These are phyloP conservation scores for Cordyceps farinosa DNA, from an alignment of 2,329 filamentous ascomycete genomes.

Conservation along the genomic window DNA sequence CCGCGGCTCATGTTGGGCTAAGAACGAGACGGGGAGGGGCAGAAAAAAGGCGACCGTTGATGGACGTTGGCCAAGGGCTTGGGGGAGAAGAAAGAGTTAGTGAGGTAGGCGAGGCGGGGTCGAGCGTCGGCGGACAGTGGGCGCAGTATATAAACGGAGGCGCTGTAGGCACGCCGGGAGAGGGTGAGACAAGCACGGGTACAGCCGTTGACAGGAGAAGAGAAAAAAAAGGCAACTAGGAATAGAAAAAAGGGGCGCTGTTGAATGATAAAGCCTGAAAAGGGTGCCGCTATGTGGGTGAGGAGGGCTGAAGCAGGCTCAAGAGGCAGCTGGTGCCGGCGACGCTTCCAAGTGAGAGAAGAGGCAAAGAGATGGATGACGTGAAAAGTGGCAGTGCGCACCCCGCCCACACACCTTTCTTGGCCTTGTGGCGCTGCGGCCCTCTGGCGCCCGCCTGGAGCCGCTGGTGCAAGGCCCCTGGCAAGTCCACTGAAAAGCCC, in stretches of 20 bases:
- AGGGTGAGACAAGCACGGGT: neutral
- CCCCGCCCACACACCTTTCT: neutral
- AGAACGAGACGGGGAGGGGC: neutral
- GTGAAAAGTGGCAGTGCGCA: slow-evolving; percentile 14
- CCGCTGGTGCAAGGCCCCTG: neutral
- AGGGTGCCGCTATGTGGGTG: neutral
- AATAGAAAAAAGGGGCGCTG: neutral
- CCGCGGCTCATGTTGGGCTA: slow-evolving; percentile 16
- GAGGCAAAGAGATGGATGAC: slow-evolving; percentile 7
- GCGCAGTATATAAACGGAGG: slow-evolving; percentile 1
- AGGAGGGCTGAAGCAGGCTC: neutral
- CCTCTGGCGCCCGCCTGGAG: slow-evolving; percentile 4
- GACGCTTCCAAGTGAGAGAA: neutral
- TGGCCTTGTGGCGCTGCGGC: slow-evolving; percentile 6
- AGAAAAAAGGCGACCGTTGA: neutral
- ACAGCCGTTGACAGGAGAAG: neutral
- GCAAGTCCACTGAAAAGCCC: neutral
- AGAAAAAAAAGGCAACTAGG: neutral
- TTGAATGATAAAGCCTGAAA: neutral
- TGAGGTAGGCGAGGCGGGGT: neutral
- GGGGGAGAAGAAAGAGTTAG: neutral
- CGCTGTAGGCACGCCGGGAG: neutral
- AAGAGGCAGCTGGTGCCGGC: neutral
- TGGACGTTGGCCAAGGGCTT: neutral
- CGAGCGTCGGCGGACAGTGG: neutral